These are phyloP conservation scores for Cucumis melo DNA, from an alignment of 306 rosid species.

Conservation along the genomic window DNA sequence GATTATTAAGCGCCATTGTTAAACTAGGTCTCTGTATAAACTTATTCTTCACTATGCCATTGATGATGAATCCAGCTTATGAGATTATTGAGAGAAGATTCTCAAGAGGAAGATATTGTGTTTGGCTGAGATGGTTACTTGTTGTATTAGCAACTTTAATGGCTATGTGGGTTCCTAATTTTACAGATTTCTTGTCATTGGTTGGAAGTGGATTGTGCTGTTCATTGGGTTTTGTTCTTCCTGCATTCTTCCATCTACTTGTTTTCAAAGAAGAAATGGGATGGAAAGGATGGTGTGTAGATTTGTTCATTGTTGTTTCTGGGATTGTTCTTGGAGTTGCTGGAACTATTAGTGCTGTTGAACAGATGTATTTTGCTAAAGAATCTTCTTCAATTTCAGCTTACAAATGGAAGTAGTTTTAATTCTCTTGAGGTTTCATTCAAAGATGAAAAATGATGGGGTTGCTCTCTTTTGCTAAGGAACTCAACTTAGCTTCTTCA, in stretches of 20 bases:
- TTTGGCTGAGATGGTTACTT: constrained; percentile 37
- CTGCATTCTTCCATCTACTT: constrained; percentile 32
- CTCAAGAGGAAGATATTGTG: constrained; percentile 29
- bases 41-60: constrained; percentile 42
- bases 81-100: constrained; percentile 41
- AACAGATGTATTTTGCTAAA: constrained; percentile 18
- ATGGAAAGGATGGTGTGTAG: constrained; percentile 18
- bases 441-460: neutral
- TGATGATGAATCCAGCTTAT: constrained; percentile 56
- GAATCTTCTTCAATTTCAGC: neutral
- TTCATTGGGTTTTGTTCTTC: constrained; percentile 39
- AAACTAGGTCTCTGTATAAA: constrained; percentile 41
- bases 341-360: constrained; percentile 35
- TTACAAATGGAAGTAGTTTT: neutral
- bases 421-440: neutral
- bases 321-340: constrained; percentile 37
- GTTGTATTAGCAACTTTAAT: constrained; percentile 29
- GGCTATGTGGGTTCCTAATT: constrained; percentile 39
- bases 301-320: constrained; percentile 18
- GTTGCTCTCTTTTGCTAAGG: neutral
- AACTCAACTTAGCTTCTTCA: neutral
- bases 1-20: constrained; percentile 26
- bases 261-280: constrained; percentile 37
- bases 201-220: constrained; percentile 45
- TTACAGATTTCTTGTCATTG: constrained; percentile 43